Base-by-base conservation (phyloP, 257 asterid species). In the Solanum megistacrolobum region DNA sequence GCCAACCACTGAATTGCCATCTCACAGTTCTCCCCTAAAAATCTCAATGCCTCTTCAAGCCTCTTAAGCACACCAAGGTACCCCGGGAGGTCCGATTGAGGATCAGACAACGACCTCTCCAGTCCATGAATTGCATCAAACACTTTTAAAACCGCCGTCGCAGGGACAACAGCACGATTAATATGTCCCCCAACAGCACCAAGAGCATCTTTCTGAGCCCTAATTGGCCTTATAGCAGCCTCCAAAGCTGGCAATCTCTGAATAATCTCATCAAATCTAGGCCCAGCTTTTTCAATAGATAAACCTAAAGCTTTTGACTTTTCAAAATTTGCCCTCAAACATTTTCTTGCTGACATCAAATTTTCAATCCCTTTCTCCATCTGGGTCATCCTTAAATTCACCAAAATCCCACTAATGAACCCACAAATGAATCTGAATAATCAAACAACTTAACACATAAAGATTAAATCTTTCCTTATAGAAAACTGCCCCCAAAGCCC, bases 121-220 rank as follows among this genome's bases (percentile, higher is more conserved):
- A 96, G 95, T 41, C 98, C 98, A 86, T 94, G 98, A 86, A 96
- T 94, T 46, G 99, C 98, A 88, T 96, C 99, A 86, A 96, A 95
- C 72, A 96, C 99, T 93, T 96, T 96, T 23, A 96, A 97, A 87
- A 95, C 98, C 0, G 99, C 96, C 23, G 99, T 93, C 36, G 98
- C 99, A 12, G 99, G 99, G 84, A 96, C 99, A 73, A 97, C 95
- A 9, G 98, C 98, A 68, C 99, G 91, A 84, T 94, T 94, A 23
- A 97, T 97, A 88, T 97, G 98, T 55, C 96, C 98, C 25, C 98
- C 95, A 69, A 95, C 98, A 8, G 97, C 92, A 72, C 87, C 52
- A 46, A 96, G 95, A 72, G 96, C 96, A 48, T 94, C 98, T 23
- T 84, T 87, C 16, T 90, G 94, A 48, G 98, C 98, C 71, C 93